phyloP scores from a whole-genome alignment of 495 filamentous ascomycete genomes.

The Baudoinia panamericana region DNA sequence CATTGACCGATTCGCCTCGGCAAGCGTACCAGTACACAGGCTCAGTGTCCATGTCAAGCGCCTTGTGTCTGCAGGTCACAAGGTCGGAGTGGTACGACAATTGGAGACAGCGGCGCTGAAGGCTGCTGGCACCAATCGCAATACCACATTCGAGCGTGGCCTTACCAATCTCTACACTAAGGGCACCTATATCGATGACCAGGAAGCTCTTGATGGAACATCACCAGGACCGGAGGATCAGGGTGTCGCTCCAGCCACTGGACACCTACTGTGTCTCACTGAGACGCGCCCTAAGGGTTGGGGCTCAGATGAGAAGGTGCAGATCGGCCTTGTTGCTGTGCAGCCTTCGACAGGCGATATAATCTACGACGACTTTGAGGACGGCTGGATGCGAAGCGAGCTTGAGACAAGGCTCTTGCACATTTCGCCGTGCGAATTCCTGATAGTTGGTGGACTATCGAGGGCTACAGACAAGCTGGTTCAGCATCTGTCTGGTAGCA shows the following conservation, averaged over 20 bases:
- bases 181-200: slow-evolving; percentile 93
- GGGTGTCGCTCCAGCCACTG: slow-evolving; percentile 60
- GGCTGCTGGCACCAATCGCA: slow-evolving; percentile 88
- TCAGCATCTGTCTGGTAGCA: slow-evolving; percentile 75
- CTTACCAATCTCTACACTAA: slow-evolving; percentile 97
- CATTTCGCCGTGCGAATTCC: slow-evolving; percentile 88
- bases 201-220: slow-evolving; percentile 57
- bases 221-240: slow-evolving; percentile 22
- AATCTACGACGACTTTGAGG: slow-evolving; percentile 91
- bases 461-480: slow-evolving; percentile 90
- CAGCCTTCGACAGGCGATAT: slow-evolving; percentile 93
- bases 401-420: slow-evolving; percentile 89
- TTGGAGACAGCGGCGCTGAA: slow-evolving; percentile 98
- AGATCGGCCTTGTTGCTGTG: slow-evolving; percentile 86
- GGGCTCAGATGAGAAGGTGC: slow-evolving; percentile 85
- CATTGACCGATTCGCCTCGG: slow-evolving; percentile 82
- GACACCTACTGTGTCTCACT: slow-evolving; percentile 86
- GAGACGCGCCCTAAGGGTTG: slow-evolving; percentile 74
- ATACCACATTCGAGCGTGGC: slow-evolving; percentile 81
- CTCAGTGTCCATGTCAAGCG: slow-evolving; percentile 92
- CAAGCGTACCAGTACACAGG: slow-evolving; percentile 86
- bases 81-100: slow-evolving; percentile 91
- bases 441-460: slow-evolving; percentile 88
- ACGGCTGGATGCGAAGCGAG: slow-evolving; percentile 96
- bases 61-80: slow-evolving; percentile 80